Conservation (phyloP, 1,284 basidiomycete genomes). For the Sphagnurus paluster region DNA sequence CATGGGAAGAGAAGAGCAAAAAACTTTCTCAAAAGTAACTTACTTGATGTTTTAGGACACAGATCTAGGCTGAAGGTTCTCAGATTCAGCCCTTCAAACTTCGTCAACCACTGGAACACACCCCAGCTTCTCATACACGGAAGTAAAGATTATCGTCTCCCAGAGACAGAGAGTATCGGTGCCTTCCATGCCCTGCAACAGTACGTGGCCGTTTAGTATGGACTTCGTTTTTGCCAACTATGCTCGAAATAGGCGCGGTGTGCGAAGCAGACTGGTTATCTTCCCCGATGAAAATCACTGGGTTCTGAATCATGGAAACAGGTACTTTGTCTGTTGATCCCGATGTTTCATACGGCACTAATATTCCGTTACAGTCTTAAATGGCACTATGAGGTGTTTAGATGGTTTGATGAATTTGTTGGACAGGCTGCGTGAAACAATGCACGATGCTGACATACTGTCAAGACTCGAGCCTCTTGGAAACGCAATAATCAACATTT, state of each 20-base stretch:
- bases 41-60: neutral
- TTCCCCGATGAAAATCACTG: conserved; percentile 96
- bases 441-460: neutral
- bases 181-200: conserved; percentile 81
- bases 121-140: conserved; percentile 86
- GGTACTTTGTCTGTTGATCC: conserved; percentile 34
- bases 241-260: conserved; percentile 49
- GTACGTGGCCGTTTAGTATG: conserved; percentile 44
- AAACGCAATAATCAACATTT: no score
- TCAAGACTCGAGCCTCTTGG: no score
- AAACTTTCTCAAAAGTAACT: conserved; percentile 56
- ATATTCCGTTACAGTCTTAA: conserved; percentile 50
- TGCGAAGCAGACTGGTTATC: conserved; percentile 83
- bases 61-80: neutral
- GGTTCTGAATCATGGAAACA: conserved; percentile 79
- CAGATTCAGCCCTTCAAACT: conserved; percentile 75
- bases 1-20: conserved; percentile 68
- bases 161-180: conserved; percentile 81
- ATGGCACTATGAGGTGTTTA: conserved; percentile 88
- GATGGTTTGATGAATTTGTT: conserved; percentile 80
- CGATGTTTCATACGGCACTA: neutral
- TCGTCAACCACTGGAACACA: conserved; percentile 81
- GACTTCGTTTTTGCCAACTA: conserved; percentile 7
- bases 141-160: conserved; percentile 83
- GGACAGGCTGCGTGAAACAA: conserved; percentile 31